These are phyloP conservation scores for Teunomyces funiuensis DNA, from an alignment of 805 yeast genomes.

Conservation along the genomic window DNA sequence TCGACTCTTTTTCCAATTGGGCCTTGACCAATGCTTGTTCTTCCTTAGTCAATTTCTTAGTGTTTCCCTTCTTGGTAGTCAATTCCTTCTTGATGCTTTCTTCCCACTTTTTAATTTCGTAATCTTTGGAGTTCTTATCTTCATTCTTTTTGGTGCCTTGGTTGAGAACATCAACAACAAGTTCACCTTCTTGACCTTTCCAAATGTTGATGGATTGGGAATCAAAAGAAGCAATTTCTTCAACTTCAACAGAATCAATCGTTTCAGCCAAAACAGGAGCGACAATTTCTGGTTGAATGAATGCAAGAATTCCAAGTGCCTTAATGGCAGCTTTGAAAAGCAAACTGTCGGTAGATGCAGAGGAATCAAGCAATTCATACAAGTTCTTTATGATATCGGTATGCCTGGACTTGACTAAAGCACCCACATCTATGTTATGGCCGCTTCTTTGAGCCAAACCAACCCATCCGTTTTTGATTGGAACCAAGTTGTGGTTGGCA, in stretches of 20 bases:
- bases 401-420: slow-evolving; percentile 38
- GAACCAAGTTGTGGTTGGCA: slow-evolving; percentile 28
- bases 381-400: slow-evolving; percentile 21
- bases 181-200: slow-evolving; percentile 65
- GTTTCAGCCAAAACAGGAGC: slow-evolving; percentile 50
- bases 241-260: slow-evolving; percentile 38
- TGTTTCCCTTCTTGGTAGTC: slow-evolving; percentile 49
- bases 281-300: slow-evolving; percentile 57
- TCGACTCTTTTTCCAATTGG: slow-evolving; percentile 62
- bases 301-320: slow-evolving; percentile 45
- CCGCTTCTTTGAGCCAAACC: slow-evolving; percentile 60
- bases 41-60: slow-evolving; percentile 70
- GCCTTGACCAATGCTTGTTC: slow-evolving; percentile 63
- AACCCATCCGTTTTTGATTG: slow-evolving; percentile 67
- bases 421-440: slow-evolving; percentile 58
- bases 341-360: slow-evolving; percentile 37
- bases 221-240: slow-evolving; percentile 40
- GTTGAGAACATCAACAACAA: slow-evolving; percentile 64
- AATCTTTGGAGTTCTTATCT: slow-evolving; percentile 77
- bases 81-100: slow-evolving; percentile 75
- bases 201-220: slow-evolving; percentile 59
- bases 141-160: slow-evolving; percentile 41
- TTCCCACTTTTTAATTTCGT: slow-evolving; percentile 89
- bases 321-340: slow-evolving; percentile 49
- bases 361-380: slow-evolving; percentile 17